These are phyloP conservation scores for Xylaria sp. DNA, from an alignment of 495 filamentous ascomycete genomes.

Conservation along the genomic window DNA sequence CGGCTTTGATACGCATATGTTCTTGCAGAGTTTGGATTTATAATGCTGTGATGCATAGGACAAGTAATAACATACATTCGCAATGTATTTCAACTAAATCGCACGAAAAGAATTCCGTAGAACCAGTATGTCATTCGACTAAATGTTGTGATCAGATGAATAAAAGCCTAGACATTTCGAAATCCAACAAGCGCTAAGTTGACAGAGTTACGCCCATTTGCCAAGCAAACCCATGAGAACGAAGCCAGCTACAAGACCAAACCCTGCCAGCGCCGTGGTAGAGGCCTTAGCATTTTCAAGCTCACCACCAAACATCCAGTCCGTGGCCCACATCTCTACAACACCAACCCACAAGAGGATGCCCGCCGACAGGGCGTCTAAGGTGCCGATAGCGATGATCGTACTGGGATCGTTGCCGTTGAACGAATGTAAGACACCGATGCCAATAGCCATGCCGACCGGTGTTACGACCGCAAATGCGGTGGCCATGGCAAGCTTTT, in stretches of 20 bases:
- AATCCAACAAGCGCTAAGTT: too few relatives aligned
- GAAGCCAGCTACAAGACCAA: slow-evolving; percentile 44
- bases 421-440: slow-evolving; percentile 59
- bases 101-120: too few relatives aligned
- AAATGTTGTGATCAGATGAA: too few relatives aligned
- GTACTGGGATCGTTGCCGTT: slow-evolving; percentile 63
- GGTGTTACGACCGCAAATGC: too few relatives aligned
- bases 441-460: slow-evolving; percentile 68
- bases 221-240: slow-evolving; percentile 52
- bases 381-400: slow-evolving; percentile 63
- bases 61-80: too few relatives aligned
- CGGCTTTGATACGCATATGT: not conserved
- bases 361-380: slow-evolving; percentile 64
- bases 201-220: slow-evolving; percentile 51
- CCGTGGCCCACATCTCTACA: slow-evolving; percentile 65
- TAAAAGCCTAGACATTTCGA: too few relatives aligned
- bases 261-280: slow-evolving; percentile 39
- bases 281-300: slow-evolving; percentile 38
- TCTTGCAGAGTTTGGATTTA: not conserved
- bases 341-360: slow-evolving; percentile 66
- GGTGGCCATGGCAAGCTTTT: too few relatives aligned
- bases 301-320: slow-evolving; percentile 58
- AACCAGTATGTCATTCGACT: too few relatives aligned
- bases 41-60: too few relatives aligned
- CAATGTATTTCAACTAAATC: too few relatives aligned